Conservation (phyloP, 768 basidiomycete genomes). For the Boletus vinaceobasis region DNA sequence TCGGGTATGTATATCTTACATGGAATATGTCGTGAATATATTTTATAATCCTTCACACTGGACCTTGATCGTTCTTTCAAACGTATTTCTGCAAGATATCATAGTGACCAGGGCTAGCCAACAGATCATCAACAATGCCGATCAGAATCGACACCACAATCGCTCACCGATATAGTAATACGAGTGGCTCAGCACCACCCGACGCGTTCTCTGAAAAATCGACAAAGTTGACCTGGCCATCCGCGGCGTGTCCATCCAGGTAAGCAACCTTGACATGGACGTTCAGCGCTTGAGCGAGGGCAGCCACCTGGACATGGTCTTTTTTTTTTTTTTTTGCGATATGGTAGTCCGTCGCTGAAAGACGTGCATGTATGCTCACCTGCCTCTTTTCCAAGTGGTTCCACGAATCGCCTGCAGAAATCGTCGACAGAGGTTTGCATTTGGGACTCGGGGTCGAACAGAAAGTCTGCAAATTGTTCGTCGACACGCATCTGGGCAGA, state of each 20-base stretch:
- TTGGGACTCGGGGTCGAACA: conserved; percentile 71
- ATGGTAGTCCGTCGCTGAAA: not conserved
- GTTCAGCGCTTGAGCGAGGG: conserved; percentile 63
- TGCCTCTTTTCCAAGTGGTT: conserved; percentile 74
- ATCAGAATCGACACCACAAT: not conserved
- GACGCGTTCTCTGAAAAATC: conserved; percentile 53
- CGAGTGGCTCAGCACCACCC: conserved; percentile 48
- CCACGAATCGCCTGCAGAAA: conserved; percentile 79
- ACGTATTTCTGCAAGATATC: conserved; percentile 49
- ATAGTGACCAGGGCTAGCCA: conserved; percentile 78
- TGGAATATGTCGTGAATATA: conserved; percentile 4
- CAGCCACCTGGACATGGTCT: conserved; percentile 83
- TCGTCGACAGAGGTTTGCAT: conserved; percentile 51
- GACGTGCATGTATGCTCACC: conserved; percentile 37
- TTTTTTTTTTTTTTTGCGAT: conserved; percentile 4
- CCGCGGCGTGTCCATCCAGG: conserved; percentile 59
- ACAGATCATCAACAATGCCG: not conserved
- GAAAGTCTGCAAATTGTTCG: conserved; percentile 62
- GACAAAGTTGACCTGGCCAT: conserved; percentile 62
- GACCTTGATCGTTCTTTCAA: conserved; percentile 2
- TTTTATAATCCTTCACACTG: not conserved
- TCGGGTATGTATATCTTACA: conserved; percentile 12
- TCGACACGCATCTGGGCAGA: conserved; percentile 72
- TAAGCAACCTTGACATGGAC: conserved; percentile 75
- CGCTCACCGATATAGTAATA: conserved; percentile 71